Evolutionary conservation across 2,329 filamentous ascomycete species (phyloP), one percentile per base, ranked within the genome.

Genomic region (Thelonectria olida): DNA sequence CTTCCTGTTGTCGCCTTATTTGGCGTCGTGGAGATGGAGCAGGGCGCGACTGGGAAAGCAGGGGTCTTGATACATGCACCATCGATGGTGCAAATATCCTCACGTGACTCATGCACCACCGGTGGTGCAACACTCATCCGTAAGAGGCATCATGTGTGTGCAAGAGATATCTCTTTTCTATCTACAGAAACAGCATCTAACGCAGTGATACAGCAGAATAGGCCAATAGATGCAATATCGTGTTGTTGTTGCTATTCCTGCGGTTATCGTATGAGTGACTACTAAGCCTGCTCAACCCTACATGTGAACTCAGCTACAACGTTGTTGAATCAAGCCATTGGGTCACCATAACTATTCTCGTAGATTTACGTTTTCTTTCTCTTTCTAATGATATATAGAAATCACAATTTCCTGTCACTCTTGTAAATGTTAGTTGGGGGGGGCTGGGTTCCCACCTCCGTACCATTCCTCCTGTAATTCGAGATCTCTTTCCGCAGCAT

Each of bases 401-500:
- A 38, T 38, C 15, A 17, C 15, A 38, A 28, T 28, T 28, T 28
- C 27, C 27, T 28, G 10, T 28, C 10, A 28, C n/a, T 28, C 20
- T 13, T 41, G 0, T 7, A 42, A 56, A 39, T 50, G 22, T 49
- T 41, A 49, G 7, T 48, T n/a, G 13, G 42, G 36, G 44, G 28
- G 45, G 25, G 25, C 6, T 27, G 44, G 44, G 52, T 49, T 56
- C 44, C 38, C 13, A 28, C 19, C 9, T 38, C 23, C 25, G 44
- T 42, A 51, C 3, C 4, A 45, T 38, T 7, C 10, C 54, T 45
- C 27, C n/a, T 58, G n/a, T 42, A 52, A 5, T 22, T 20, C 5
- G 36, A 44, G 10, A 47, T 58, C 54, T 39, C 47, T 51, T 22
- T 58, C 20, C 38, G 44, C 44, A 1, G n/a, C 15, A 49, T 49